Base-by-base conservation (phyloP, 768 basidiomycete genomes). In the Tremella yokohamensis region DNA sequence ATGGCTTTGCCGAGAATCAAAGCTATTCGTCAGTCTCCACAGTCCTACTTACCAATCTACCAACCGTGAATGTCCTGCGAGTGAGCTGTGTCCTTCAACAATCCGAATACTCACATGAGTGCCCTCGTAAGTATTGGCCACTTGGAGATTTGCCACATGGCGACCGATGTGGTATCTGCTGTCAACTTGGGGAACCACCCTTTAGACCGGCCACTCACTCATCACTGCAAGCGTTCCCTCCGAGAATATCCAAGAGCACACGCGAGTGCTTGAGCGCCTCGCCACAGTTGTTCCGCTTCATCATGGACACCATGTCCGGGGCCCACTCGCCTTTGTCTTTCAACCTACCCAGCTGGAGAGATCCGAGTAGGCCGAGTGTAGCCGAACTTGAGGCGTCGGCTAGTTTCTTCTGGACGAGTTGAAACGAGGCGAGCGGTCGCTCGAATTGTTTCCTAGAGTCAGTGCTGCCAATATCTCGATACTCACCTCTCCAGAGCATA, bases 41-140 rank as follows among this genome's bases (percentile, higher is more conserved):
- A 8, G 19, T 22, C 6, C 19, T 18, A 29, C 52, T 42, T 24
- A 40, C 0, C 40, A 13, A 13, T 18, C 29, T 9, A 63, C 70
- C 60, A 39, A 72, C 63, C 72, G 54, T 72, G 74, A 49, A 71
- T 77, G 64, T 77, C 66, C 60, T 75, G 39, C 40, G 42, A 51
- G 18, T 40, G n/a, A 13, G 40, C 12, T 13, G 18, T 12, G 26
- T 40, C 45, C 47, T 20, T 29, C 54, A 8, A 85, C 87, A 54
- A 85, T 84, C 85, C 40, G 54, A 54, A 44, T 42, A 34, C 65
- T 63, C 50, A 67, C 62, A 55, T 58, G 59, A 8, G 62, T 73
- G 82, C 89, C 92, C 81, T 96, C 92, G 72, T 96, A 96, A 0
- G 92, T 97, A 66, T 92, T 92, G 15, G 90, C 86, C n/a, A 97